Conservation (phyloP, 2,329 filamentous ascomycete species). For the Ophiostoma novo-ulmi region DNA sequence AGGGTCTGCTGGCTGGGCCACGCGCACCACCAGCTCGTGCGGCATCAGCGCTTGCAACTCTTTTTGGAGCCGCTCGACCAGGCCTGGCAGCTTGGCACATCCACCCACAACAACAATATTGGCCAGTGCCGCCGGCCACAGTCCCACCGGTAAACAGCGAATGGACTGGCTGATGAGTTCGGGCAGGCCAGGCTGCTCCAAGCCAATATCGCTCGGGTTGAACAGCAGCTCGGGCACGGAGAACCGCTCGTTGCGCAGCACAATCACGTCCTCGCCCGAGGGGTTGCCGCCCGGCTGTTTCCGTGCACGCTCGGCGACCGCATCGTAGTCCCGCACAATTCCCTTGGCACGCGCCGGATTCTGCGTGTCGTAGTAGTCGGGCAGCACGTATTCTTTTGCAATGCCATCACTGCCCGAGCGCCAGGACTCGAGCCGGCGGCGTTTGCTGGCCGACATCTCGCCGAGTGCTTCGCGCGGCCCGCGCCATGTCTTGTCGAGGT, state of each 20-base stretch:
- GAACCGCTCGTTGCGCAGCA: constrained; percentile 88
- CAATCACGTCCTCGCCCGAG: constrained; percentile 70
- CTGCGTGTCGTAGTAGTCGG: constrained; percentile 59
- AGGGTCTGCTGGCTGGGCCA: constrained; percentile 65
- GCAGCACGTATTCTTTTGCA: constrained; percentile 85
- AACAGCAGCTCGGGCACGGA: constrained; percentile 86
- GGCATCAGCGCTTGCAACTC: constrained; percentile 69
- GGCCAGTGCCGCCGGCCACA: constrained; percentile 77
- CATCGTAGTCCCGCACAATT: constrained; percentile 71
- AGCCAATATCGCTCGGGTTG: constrained; percentile 71
- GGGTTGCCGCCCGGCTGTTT: constrained; percentile 38
- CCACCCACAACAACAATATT: constrained; percentile 89
- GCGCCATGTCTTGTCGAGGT: constrained; percentile 83
- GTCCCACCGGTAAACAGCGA: constrained; percentile 65
- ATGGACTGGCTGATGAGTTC: constrained; percentile 79
- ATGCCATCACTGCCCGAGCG: constrained; percentile 51
- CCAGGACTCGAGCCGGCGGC: constrained; percentile 48
- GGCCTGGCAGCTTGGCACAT: constrained; percentile 72
- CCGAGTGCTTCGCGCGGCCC: constrained; percentile 47
- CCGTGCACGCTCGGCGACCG: constrained; percentile 39
- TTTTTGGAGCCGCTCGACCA: constrained; percentile 70
- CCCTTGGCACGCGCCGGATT: constrained; percentile 50
- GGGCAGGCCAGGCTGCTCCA: constrained; percentile 75
- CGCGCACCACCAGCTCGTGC: constrained; percentile 71
- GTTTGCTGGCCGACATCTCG: constrained; percentile 39